These are phyloP conservation scores for Euphorbia celastroides DNA, from an alignment of 441 rosid species.

Conservation along the genomic window DNA sequence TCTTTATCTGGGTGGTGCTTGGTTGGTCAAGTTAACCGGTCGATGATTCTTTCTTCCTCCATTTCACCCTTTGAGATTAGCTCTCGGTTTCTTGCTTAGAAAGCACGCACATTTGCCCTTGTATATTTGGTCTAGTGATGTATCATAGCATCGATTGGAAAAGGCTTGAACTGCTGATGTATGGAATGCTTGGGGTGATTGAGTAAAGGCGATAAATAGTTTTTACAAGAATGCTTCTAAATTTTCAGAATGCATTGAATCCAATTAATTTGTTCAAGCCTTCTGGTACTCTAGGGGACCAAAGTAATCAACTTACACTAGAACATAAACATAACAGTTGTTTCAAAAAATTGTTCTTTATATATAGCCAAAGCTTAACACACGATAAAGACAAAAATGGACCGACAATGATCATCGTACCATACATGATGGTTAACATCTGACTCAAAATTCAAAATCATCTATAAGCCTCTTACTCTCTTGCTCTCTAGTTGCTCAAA, in stretches of 20 bases:
- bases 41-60: conserved; percentile 31
- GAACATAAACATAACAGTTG: too few relatives aligned
- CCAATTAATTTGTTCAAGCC: neutral
- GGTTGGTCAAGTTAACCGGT: conserved; percentile 81
- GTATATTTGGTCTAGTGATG: conserved; percentile 10
- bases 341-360: too few relatives aligned
- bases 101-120: neutral
- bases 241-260: too few relatives aligned
- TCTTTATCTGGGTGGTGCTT: conserved; percentile 89
- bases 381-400: neutral
- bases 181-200: neutral
- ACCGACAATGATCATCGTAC: neutral
- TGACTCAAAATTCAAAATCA: neutral
- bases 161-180: neutral
- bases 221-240: neutral
- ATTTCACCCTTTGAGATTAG: neutral
- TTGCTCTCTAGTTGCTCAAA: conserved; percentile 31
- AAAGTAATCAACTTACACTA: neutral
- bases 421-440: neutral
- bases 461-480: neutral
- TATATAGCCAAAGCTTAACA: too few relatives aligned
- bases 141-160: conserved; percentile 1
- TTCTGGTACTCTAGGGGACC: neutral
- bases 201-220: too few relatives aligned
- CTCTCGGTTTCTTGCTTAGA: neutral